phyloP scores from a whole-genome alignment of 345 rosid species.

The Gynandropsis gynandra region DNA sequence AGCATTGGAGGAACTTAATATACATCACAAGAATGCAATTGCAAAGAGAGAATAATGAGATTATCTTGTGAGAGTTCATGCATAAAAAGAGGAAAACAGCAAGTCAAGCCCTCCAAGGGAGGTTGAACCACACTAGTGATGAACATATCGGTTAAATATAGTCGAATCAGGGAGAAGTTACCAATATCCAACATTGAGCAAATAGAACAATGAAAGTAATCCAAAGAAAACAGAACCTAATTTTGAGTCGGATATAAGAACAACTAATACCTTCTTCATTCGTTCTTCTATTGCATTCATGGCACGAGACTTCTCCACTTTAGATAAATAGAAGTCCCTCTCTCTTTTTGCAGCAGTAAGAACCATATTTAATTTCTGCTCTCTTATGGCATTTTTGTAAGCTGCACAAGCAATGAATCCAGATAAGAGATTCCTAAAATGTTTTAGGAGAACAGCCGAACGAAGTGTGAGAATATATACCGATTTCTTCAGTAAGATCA shows the following conservation, averaged over 20 bases:
- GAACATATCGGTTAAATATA: no score
- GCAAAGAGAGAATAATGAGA: background rate
- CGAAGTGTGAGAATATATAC: slow-evolving; percentile 32
- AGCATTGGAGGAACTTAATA: no score
- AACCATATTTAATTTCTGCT: slow-evolving; percentile 79
- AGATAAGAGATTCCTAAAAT: slow-evolving; percentile 18
- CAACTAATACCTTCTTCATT: slow-evolving; percentile 55
- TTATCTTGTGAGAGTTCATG: background rate
- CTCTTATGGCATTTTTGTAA: slow-evolving; percentile 63
- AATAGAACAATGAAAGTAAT: background rate
- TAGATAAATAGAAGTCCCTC: slow-evolving; percentile 70
- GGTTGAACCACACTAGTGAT: background rate
- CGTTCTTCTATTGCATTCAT: slow-evolving; percentile 64
- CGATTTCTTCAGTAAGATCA: slow-evolving; percentile 80
- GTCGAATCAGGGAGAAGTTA: no score
- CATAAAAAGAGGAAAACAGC: background rate
- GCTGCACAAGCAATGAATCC: slow-evolving; percentile 44
- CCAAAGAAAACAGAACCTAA: background rate
- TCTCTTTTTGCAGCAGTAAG: slow-evolving; percentile 89
- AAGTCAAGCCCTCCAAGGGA: background rate
- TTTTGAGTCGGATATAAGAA: background rate
- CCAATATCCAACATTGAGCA: background rate
- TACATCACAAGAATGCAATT: background rate
- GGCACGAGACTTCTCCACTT: slow-evolving; percentile 69
- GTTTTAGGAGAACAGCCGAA: background rate